Evolutionary conservation across 768 basidiomycete species (phyloP), one percentile per base, ranked within the genome.

Genomic region (Hortiboletus flavorubellus): DNA sequence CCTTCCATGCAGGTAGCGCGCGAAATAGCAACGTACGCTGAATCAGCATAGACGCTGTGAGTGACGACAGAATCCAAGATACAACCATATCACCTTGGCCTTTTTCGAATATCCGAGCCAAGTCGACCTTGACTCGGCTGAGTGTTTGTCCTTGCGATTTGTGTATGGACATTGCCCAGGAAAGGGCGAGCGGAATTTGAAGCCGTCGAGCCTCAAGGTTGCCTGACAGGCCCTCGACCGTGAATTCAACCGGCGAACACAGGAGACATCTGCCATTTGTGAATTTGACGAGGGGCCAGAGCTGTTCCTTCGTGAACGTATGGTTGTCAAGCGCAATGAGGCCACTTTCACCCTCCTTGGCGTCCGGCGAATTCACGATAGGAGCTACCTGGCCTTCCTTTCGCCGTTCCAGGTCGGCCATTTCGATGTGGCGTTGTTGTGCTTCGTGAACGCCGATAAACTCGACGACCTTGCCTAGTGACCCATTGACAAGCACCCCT

Each of bases 131-230:
- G 62, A 98, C 95, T 40, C 93, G 83, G 6, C 90, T 87, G 30
- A 99, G 79, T 0, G 97, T 98, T 72, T 98, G 97, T 8, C 97
- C 97, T 72, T 99, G 97, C 7, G 90, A 89, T 71, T 99, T 99
- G 72, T 99, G 97, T 60, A 98, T 98, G 37, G 89, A 91, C 92
- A 98, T 96, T 0, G 96, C 95, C 94, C 95, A 98, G 0, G 95
- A 81, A 42, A 96, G 78, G 49, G 93, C 92, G 16, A 98, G 72
- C 0, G 92, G 92, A 0, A 96, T 65, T 84, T 94, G 65, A 26
- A 71, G 30, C 45, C 74, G 64, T 41, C 65, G 67, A 29, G 71
- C 74, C 53, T 76, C 75, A 29, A 63, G 5, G 15, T 62, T 64
- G 12, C 75, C 76, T 34, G 54, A 57, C 35, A 73, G 53, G 37